Evolutionary conservation across 208 protist species (phyloP), one percentile per base, ranked within the genome.

Genomic region (Trichomonas vaginalis): DNA sequence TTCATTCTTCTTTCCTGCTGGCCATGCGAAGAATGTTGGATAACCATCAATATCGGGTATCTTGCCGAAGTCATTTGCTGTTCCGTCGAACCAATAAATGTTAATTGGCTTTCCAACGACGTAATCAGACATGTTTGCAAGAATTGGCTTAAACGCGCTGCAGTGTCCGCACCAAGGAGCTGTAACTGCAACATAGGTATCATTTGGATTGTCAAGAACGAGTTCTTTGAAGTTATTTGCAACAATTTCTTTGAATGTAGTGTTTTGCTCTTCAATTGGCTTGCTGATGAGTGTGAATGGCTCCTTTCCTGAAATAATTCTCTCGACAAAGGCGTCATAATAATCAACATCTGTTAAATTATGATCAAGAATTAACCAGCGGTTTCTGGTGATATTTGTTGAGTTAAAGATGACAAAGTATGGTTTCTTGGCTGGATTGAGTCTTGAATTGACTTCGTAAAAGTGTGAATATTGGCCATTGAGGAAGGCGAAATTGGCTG

Each of bases 131-230:
- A 88, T 27, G n/a, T 35, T 35, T 39, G 48, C 51, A 0, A 92
- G 37, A 51, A 92, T 45, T 51, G 86, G 86, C n/a, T 92, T 92
- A 45, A 92, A 92, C n/a, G n/a, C 3, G 10, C 51, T 92, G 45
- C 86, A 92, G n/a, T 92, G 86, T 17, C 35, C n/a, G 45, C 86
- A 92, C 86, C 86, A 92, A 39, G 86, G 86, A 49, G 86, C 86
- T 48, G 86, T 92, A 21, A 92, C 45, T 2, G n/a, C 86, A 39
- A 92, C 45, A 21, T 51, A 32, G 8, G 46, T 39, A 37, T 92
- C 86, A 9, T n/a, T 48, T n/a, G 48, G 23, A 10, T 48, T 48
- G n/a, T 92, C 45, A 6, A 27, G 35, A 39, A 92, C 45, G 39
- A 39, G 15, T 39, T 92, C 45, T 9, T 92, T 14, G 46, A 45